These are phyloP conservation scores for Hemisphaericaspora nanyangensis DNA, from an alignment of 805 yeast species.

Conservation along the genomic window DNA sequence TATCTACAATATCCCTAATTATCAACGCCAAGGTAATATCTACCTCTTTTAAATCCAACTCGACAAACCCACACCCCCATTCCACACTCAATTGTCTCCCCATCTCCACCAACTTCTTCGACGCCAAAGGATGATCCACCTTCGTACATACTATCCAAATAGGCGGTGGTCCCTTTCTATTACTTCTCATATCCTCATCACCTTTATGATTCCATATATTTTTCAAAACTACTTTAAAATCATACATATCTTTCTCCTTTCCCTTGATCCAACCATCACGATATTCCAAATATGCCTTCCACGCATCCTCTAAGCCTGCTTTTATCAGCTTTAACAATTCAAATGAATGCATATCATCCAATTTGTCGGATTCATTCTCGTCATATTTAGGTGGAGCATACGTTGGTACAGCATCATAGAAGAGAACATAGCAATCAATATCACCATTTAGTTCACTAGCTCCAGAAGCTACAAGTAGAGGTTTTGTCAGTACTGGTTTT, in stretches of 20 bases:
- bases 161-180: slow-evolving; percentile 48
- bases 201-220: slow-evolving; percentile 50
- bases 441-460: slow-evolving; percentile 73
- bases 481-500: slow-evolving; percentile 58
- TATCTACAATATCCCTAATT: slow-evolving; percentile 58
- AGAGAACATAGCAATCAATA: slow-evolving; percentile 69
- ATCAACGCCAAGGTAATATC: slow-evolving; percentile 56
- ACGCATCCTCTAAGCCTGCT: slow-evolving; percentile 62
- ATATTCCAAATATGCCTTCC: slow-evolving; percentile 63
- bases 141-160: slow-evolving; percentile 67
- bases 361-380: slow-evolving; percentile 9
- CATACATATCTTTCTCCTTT: slow-evolving; percentile 63
- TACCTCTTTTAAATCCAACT: slow-evolving; percentile 52
- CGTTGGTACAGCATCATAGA: slow-evolving; percentile 67
- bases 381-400: slow-evolving; percentile 58
- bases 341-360: slow-evolving; percentile 17
- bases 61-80: slow-evolving; percentile 67
- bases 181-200: slow-evolving; percentile 27
- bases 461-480: slow-evolving; percentile 72
- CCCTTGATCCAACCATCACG: slow-evolving; percentile 58
- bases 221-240: slow-evolving; percentile 53
- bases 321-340: slow-evolving; percentile 45
- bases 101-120: slow-evolving; percentile 54
- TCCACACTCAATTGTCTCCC: slow-evolving; percentile 54
- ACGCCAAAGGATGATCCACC: slow-evolving; percentile 49